Evolutionary conservation across 1,284 basidiomycete species (phyloP).

Genomic region (Pseudozyma flocculosa): DNA sequence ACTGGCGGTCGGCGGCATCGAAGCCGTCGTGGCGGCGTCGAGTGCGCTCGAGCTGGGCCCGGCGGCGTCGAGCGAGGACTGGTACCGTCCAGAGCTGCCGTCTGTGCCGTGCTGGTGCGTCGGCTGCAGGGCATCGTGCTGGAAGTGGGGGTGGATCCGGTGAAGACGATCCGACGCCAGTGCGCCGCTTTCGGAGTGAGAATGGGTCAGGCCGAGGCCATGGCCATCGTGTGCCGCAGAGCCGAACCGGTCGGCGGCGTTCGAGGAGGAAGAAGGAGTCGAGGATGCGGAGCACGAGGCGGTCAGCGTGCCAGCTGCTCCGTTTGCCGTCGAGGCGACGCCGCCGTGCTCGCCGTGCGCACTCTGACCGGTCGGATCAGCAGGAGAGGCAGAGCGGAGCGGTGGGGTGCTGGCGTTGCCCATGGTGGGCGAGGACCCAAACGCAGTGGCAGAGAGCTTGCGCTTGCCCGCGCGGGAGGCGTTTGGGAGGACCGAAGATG

Average conservation of each 20-base stretch:
- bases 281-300: too few species aligned
- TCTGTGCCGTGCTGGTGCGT: constrained; percentile 10
- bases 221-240: background rate
- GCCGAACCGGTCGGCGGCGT: constrained; percentile 17
- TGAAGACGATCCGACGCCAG: too few species aligned
- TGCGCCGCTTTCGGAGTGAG: too few species aligned
- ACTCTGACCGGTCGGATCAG: background rate
- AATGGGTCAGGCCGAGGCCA: background rate
- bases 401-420: background rate
- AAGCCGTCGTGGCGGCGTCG: constrained; percentile 4
- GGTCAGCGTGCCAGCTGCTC: too few species aligned
- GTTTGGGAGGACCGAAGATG: constrained; percentile 10
- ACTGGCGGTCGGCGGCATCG: constrained; percentile 2
- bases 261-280: constrained; percentile 20
- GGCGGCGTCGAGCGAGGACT: constrained; percentile 10
- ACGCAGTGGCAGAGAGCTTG: constrained; percentile 34
- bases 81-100: constrained; percentile 13
- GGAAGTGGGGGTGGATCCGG: too few species aligned
- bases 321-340: background rate
- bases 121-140: constrained; percentile 2
- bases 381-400: background rate
- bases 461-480: constrained; percentile 20
- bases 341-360: background rate
- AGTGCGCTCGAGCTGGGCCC: constrained; percentile 1
- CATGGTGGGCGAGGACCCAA: constrained; percentile 26